Base-by-base conservation (phyloP, 768 basidiomycete genomes). In the Daedalea quercina region DNA sequence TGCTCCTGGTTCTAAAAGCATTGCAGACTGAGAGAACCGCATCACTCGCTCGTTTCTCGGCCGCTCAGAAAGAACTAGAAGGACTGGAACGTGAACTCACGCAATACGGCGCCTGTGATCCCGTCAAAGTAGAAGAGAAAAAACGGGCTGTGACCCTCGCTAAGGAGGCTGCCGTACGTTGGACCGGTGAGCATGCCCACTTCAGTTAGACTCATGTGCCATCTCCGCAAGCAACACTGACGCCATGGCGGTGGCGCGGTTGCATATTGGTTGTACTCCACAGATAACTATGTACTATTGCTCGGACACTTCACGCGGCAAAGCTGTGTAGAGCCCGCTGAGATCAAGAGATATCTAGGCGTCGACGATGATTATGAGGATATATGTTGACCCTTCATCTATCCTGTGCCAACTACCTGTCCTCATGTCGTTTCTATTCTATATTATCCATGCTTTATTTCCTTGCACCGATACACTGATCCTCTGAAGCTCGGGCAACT, bases 31-130 rank as follows among this genome's bases (percentile, higher is more conserved):
- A 73, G 23, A 82, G 93, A 28, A 68, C 74, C 0, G 67, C 70
- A 28, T 69, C 78, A 2, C 71, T 94, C 44, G 71, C 72, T 19
- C 71, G 69, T 34, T 74, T 90, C 33, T 63, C 66, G 1, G 61
- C 66, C 3, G 68, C 80, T 37, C 80, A 76, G 62, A 74, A 75
- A 57, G 71, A 79, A 51, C 70, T 83, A 2, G 64, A 60, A 2
- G 66, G 59, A 20, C 74, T 92, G 40, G 79, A 87, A 59, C 68
- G 71, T 2, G 94, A 96, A 64, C 78, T 94, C 2, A 73, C 72
- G 35, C 79, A 80, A 31, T 94, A 93, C 62, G 87, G 88, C 41
- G 83, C 87, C 17, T 92, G 88, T 51, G 90, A 96, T 68, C 93
- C 93, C 0, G 77, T 73, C 43, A 87, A 83, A 67, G 76, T 93